Percentiles rank a stretch among this genome's conserved stretches.
phyloP scores from a whole-genome alignment of 345 rosid genomes.

The Aethionema arabicum region DNA sequence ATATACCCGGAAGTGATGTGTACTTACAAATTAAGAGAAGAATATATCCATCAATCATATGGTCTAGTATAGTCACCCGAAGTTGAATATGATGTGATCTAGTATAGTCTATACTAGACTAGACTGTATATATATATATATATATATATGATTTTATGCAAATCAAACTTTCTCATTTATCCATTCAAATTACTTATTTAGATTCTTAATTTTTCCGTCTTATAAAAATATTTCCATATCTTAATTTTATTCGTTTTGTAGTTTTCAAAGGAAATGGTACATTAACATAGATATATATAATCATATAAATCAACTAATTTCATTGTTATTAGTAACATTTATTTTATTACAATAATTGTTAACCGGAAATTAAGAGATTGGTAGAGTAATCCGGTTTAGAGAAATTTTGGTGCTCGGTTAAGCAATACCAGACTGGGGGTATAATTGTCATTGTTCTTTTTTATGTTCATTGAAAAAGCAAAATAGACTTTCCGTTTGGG shows the following conservation, averaged over 20 bases:
- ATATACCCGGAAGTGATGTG: neutral
- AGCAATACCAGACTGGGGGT: conserved; percentile 15
- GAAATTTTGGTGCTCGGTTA: neutral
- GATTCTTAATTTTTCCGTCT: too few relatives aligned
- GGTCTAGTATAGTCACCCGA: conserved; percentile 20
- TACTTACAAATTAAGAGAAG: neutral
- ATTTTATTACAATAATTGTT: neutral
- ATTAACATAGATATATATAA: too few relatives aligned
- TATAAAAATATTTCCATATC: too few relatives aligned
- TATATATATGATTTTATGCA: conserved; percentile 23
- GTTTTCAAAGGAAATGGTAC: too few relatives aligned
- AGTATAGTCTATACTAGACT: neutral
- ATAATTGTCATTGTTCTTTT: conserved; percentile 15
- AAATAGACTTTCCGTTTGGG: neutral
- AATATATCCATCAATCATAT: conserved; percentile 33
- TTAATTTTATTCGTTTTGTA: neutral
- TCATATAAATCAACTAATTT: neutral
- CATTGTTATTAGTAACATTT: neutral
- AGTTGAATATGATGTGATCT: conserved; percentile 31
- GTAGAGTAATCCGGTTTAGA: conserved; percentile 4
- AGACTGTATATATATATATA: too few relatives aligned
- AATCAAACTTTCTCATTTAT: conserved; percentile 9
- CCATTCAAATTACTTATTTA: neutral
- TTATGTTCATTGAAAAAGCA: conserved; percentile 1
- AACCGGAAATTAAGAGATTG: neutral